Conservation (phyloP, 2,329 filamentous ascomycete genomes). For the Berkeleyomyces basicola region DNA sequence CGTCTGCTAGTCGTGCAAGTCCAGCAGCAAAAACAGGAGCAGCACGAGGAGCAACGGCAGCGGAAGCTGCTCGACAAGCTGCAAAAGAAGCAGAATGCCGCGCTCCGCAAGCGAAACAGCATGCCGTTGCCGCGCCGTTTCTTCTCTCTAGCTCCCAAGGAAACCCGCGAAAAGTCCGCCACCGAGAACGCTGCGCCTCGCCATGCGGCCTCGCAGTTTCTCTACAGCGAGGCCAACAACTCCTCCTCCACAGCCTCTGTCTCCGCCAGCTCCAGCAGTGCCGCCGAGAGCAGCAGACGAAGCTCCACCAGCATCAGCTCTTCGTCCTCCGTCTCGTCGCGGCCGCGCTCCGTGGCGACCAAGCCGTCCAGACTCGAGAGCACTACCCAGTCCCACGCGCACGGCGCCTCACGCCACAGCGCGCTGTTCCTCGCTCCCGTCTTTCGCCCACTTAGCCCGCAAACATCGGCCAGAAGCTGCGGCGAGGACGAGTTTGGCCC, state of each 20-base stretch:
- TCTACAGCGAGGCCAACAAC: not conserved
- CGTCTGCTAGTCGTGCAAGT: constrained; percentile 34
- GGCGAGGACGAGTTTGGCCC: constrained; percentile 1
- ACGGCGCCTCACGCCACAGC: not conserved
- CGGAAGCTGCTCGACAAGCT: not conserved
- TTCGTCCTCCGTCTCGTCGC: not conserved
- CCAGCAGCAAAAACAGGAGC: constrained; percentile 25
- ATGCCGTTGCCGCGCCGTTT: constrained; percentile 8
- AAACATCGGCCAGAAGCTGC: not conserved
- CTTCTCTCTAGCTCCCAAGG: constrained; percentile 11
- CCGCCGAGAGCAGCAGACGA: not conserved
- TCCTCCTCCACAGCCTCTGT: not conserved
- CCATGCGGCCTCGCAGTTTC: no score
- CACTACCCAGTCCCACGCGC: no score
- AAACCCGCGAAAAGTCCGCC: constrained; percentile 12
- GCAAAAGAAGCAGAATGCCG: not conserved
- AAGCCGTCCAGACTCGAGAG: not conserved
- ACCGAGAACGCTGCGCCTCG: not conserved
- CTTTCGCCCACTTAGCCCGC: not conserved
- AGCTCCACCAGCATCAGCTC: not conserved
- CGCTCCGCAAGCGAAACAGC: no score
- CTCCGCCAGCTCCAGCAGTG: not conserved
- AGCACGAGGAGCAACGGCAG: not conserved
- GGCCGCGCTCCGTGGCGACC: not conserved
- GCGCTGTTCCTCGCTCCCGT: not conserved